Conservation (phyloP, 495 filamentous ascomycete genomes). For the Neurospora intermedia region DNA sequence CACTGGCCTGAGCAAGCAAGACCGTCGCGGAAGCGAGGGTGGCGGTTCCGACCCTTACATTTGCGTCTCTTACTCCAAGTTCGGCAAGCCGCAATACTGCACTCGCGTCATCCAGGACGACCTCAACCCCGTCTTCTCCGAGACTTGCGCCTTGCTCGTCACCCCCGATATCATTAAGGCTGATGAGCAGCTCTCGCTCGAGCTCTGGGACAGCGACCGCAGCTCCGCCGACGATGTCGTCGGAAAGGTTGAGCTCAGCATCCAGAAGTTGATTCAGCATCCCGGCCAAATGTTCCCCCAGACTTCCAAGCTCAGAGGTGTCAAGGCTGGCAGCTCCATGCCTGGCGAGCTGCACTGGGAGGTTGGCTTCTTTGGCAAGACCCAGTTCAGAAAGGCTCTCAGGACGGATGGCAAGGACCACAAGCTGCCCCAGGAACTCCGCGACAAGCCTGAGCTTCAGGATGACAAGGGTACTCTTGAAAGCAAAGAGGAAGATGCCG, state of each 20-base stretch:
- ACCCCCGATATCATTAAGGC: constrained; percentile 85
- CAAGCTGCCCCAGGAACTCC: constrained; percentile 58
- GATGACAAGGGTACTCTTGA: constrained; percentile 80
- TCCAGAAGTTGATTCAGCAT: constrained; percentile 90
- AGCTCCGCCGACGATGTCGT: constrained; percentile 87
- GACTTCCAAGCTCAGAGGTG: constrained; percentile 69
- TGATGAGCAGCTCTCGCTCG: constrained; percentile 82
- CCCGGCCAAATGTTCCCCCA: constrained; percentile 87
- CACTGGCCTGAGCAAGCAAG: constrained; percentile 80
- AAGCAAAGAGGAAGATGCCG: constrained; percentile 65
- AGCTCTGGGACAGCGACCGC: constrained; percentile 89
- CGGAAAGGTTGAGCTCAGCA: constrained; percentile 84
- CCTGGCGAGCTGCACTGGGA: constrained; percentile 93
- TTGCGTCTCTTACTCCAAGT: constrained; percentile 61
- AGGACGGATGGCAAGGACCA: constrained; percentile 77
- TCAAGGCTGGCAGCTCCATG: constrained; percentile 78
- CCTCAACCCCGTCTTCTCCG: constrained; percentile 87
- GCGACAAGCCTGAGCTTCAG: constrained; percentile 66
- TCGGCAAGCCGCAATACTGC: constrained; percentile 96
- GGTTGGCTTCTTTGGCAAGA: constrained; percentile 87
- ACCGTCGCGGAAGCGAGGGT: constrained; percentile 66
- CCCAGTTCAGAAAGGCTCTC: constrained; percentile 69
- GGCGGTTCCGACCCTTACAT: constrained; percentile 95
- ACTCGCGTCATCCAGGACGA: constrained; percentile 92
- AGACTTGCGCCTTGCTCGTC: constrained; percentile 77